Evolutionary conservation across 352 stramenopile genomes (phyloP), one percentile per base, ranked within the genome.

Genomic region (Phytopythium boreale): DNA sequence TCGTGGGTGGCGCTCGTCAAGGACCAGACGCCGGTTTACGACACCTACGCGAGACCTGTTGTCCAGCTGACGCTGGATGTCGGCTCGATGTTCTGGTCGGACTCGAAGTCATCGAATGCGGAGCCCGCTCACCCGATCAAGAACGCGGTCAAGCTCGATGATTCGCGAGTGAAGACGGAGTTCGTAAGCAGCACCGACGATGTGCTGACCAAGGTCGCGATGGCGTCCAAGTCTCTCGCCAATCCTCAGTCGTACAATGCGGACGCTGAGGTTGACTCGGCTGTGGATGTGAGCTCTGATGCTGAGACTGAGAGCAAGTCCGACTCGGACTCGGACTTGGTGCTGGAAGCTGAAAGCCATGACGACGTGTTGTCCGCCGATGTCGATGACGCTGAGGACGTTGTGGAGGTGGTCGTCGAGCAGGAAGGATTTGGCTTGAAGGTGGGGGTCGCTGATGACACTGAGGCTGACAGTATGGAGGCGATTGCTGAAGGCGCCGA

Each of bases 1-100:
- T 64, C 73, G 29, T 80, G 67, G 73, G 61, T 80, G 51, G 49
- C 26, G 20, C 67, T 49, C 58, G 70, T 76, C 51, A 77, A 78
- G 57, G 64, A 72, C 19, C 66, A 79, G 29, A 52, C 75, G 56
- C 71, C 67, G 17, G 68, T 70, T 24, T 81, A 79, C 41, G 57
- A 72, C 26, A 62, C 39, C 41, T 85, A 83, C 29, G 70, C 66
- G 10, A 75, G 78, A 49, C 70, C 72, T 58, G 53, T 83, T 41
- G 63, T 82, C n/a, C 69, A 77, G 36, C 31, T 78, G 31, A 72
- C 66, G 36, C 37, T 76, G 37, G 64, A 71, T 60, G 55, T 59
- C 17, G 51, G 59, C 0, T 64, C 62, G 27, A 64, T 74, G n/a
- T 29, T 80, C 37, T 76, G 76, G 70, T 63, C 56, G 20, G 51